phyloP scores from a whole-genome alignment of 2,329 filamentous ascomycete genomes.

The Verticillium albo-atrum region DNA sequence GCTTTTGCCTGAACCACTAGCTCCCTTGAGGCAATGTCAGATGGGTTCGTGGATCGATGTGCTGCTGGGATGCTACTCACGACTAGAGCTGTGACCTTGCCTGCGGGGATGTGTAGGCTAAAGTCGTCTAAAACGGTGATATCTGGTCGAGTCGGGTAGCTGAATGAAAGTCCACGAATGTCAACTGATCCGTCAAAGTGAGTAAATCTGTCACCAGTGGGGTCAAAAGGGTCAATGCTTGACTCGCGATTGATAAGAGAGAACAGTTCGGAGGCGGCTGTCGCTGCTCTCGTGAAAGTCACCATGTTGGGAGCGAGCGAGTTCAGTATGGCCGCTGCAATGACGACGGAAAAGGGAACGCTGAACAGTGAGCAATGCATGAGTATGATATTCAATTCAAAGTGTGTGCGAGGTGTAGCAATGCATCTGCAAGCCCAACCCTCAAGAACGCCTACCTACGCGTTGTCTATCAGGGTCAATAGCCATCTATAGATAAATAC shows the following conservation, averaged over 20 bases:
- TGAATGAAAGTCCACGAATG: conserved; percentile 50
- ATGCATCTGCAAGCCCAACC: too few relatives aligned
- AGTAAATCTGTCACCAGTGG: conserved; percentile 8
- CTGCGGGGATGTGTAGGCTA: conserved; percentile 27
- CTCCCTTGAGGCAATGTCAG: conserved; percentile 39
- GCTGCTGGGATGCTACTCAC: conserved; percentile 5
- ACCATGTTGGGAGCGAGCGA: conserved; percentile 14
- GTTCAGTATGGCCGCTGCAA: conserved; percentile 12
- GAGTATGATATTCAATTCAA: too few relatives aligned
- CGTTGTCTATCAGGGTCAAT: too few relatives aligned
- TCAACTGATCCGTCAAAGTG: conserved; percentile 37
- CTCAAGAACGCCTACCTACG: too few relatives aligned
- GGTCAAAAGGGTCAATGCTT: conserved; percentile 16
- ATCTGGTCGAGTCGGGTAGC: conserved; percentile 29
- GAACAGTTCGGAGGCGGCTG: conserved; percentile 17
- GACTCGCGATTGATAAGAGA: conserved; percentile 18
- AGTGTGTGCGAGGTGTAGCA: too few relatives aligned
- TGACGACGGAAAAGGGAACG: conserved; percentile 17
- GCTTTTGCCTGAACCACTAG: conserved; percentile 55
- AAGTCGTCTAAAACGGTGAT: conserved; percentile 26
- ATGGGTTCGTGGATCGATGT: neutral
- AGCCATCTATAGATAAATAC: too few relatives aligned
- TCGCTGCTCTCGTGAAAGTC: conserved; percentile 16
- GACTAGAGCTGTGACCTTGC: conserved; percentile 24
- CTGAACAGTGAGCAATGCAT: conserved; percentile 3